Conservation (phyloP, 1,139 yeast genomes). For the Yamadazyma aaseri region DNA sequence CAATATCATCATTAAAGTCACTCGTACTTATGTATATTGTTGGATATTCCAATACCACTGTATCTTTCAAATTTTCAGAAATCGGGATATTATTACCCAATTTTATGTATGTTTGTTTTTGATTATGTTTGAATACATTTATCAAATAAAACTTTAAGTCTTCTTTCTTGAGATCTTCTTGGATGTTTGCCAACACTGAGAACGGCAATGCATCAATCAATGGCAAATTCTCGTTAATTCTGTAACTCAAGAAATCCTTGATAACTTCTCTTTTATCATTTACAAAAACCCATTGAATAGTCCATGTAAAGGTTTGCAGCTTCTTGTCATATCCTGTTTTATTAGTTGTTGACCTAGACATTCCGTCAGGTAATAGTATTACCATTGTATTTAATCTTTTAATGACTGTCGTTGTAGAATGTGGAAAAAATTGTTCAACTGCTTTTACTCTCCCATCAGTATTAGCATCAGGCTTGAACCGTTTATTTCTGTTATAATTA, state of each 20-base stretch:
- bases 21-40: constrained; percentile 48
- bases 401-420: constrained; percentile 23
- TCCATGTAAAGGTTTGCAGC: constrained; percentile 67
- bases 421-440: constrained; percentile 25
- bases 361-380: constrained; percentile 63
- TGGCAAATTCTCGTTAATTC: constrained; percentile 39
- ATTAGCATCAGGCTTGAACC: constrained; percentile 20
- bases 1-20: constrained; percentile 15
- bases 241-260: constrained; percentile 41
- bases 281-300: constrained; percentile 68
- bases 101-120: constrained; percentile 20
- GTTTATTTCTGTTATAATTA: constrained; percentile 21
- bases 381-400: constrained; percentile 41
- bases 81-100: constrained; percentile 24
- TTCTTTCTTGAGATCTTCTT: constrained; percentile 17
- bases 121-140: constrained; percentile 23
- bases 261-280: constrained; percentile 22
- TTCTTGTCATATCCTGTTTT: constrained; percentile 75
- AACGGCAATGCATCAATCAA: constrained; percentile 43
- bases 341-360: constrained; percentile 67
- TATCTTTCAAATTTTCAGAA: constrained; percentile 50
- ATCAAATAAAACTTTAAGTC: constrained; percentile 32
- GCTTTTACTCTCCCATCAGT: constrained; percentile 26
- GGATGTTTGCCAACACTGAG: constrained; percentile 20
- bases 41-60: constrained; percentile 75